Evolutionary conservation across 768 basidiomycete species (phyloP).

Genomic region (Lactarius psammicola): DNA sequence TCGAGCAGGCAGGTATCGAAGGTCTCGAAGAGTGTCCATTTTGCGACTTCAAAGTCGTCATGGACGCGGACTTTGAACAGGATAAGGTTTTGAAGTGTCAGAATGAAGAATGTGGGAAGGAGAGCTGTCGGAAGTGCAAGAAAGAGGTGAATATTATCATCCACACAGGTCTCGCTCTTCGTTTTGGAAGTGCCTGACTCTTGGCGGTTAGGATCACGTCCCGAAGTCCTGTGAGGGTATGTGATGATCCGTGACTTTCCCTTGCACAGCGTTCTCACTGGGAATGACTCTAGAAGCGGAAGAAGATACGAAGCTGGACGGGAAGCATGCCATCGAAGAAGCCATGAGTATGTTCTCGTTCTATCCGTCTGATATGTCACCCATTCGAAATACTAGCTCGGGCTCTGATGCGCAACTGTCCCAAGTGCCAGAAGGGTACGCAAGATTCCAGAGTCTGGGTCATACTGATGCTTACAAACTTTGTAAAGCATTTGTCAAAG

Average conservation of each 20-base stretch:
- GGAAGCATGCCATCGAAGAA: conserved; percentile 79
- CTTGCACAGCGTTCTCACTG: conserved; percentile 14
- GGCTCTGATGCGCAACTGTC: conserved; percentile 86
- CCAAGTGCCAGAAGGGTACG: conserved; percentile 76
- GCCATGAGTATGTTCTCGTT: conserved; percentile 72
- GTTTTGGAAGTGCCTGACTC: conserved; percentile 7
- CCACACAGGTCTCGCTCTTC: background rate
- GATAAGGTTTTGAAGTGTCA: conserved; percentile 46
- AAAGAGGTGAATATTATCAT: conserved; percentile 49
- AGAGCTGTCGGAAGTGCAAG: conserved; percentile 81
- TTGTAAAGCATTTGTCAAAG: conserved; percentile 73
- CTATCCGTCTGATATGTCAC: background rate
- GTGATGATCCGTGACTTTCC: conserved; percentile 8
- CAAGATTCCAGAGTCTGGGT: background rate
- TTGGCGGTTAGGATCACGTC: conserved; percentile 62
- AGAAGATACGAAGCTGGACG: conserved; percentile 70
- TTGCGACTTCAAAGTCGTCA: conserved; percentile 76
- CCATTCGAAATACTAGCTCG: conserved; percentile 45
- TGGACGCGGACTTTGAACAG: conserved; percentile 45
- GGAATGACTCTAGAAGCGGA: conserved; percentile 55
- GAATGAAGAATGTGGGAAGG: conserved; percentile 64
- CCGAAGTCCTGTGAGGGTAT: conserved; percentile 78
- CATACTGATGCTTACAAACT: background rate
- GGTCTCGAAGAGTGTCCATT: conserved; percentile 88
- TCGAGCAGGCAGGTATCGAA: conserved; percentile 74